Evolutionary conservation across 371 early-diverging fungal species (phyloP).

Genomic region (Mortierella sp.): DNA sequence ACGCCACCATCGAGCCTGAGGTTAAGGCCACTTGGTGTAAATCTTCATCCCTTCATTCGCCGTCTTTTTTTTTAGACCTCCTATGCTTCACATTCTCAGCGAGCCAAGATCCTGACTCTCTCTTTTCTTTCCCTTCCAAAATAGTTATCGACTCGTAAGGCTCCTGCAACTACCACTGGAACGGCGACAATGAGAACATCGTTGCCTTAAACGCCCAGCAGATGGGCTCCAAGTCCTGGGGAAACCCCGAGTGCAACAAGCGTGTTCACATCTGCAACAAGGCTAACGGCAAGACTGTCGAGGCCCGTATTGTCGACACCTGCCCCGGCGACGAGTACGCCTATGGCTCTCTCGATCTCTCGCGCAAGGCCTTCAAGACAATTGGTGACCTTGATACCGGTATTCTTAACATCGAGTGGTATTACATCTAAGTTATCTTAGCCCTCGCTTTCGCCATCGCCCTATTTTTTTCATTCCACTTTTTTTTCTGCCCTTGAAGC

Average conservation of each 20-base stretch:
- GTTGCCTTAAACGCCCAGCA: constrained; percentile 47
- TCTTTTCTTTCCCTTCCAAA: not conserved
- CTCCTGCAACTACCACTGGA: constrained; percentile 41
- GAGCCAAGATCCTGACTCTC: not conserved
- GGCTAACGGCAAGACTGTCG: constrained; percentile 40
- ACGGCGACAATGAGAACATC: constrained; percentile 32
- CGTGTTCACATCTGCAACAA: constrained; percentile 29
- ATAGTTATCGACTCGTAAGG: constrained; percentile 37
- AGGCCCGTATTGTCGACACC: constrained; percentile 45
- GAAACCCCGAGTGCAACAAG: constrained; percentile 39
- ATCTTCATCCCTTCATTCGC: not conserved
- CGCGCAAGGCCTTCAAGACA: constrained; percentile 44
- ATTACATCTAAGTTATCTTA: constrained; percentile 39
- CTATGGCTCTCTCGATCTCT: constrained; percentile 46
- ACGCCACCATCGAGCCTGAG: not conserved
- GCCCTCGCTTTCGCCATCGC: not conserved
- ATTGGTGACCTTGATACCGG: constrained; percentile 31
- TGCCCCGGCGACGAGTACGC: constrained; percentile 50
- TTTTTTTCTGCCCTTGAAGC: not conserved
- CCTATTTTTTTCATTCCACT: not conserved
- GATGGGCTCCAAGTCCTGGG: constrained; percentile 44
- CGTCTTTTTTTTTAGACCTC: not conserved
- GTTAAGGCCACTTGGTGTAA: constrained; percentile 44
- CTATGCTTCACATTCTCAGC: not conserved
- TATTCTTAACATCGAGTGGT: constrained; percentile 48